Base-by-base conservation (phyloP, 495 filamentous ascomycete species). In the Penicillium longicatenatum region DNA sequence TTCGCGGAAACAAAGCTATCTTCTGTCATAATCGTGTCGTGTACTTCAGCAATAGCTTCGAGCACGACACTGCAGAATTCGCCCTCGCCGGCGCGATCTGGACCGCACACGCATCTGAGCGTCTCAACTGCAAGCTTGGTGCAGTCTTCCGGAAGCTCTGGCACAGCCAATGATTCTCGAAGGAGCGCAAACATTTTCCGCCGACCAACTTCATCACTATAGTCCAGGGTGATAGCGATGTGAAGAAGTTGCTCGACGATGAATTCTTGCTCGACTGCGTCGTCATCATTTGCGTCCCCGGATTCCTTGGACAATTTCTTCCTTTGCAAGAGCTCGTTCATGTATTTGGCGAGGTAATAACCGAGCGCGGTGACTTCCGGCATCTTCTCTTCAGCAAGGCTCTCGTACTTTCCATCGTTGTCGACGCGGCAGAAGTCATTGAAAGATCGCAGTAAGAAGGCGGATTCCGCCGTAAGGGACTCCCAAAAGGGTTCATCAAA, bases 1-100 rank as follows among this genome's bases (percentile, higher is more conserved):
- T 80, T 82, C 4, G 94, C 93, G 9, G 92, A 96, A 57, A 95
- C 91, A 65, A 98, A 97, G 69, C 90, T 94, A 58, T 96, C 93
- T 39, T 92, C 88, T 1, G 76, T 75, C 47, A 83, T 81, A 44
- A 97, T 92, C 3, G 87, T 90, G 66, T 99, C 94, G 67, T 97
- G 95, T 2, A 98, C 91, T 70, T 97, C 94, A 6, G 94, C 92
- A 57, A 98, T 88, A 30, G 92, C 90, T 77, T 97, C 94, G 21
- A 97, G 82, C 6, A 98, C 88, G 19, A 98, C 81, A 55, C 88
- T 90, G 75, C 91, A 96, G 77, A 98, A 97, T 59, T 99, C 94
- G 52, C 86, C 85, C 74, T 98, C 94, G 12, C 89, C 91, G 7
- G 88, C 87, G 14, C 78, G 77, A 55, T 93, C 85, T 11, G 82